Evolutionary conservation across 768 basidiomycete genomes (phyloP).

Genomic region (Rhodosporidiobolus sp.): DNA sequence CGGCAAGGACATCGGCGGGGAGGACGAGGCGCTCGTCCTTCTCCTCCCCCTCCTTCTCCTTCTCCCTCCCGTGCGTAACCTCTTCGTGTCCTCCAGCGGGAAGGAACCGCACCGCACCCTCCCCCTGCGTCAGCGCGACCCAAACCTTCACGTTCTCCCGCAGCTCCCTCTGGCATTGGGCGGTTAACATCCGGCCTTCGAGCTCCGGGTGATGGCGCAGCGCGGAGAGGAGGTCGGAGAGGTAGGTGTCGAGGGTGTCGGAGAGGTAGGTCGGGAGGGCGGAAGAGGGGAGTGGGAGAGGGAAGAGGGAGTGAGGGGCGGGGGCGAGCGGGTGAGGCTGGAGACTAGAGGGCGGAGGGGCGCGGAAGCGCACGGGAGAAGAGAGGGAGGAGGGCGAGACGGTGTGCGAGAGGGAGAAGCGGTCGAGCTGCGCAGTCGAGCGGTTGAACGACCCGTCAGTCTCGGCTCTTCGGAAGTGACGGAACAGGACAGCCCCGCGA

Average conservation of each 20-base stretch:
- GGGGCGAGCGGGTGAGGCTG: neutral
- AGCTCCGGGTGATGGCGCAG: conserved; percentile 17
- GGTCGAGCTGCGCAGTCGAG: conserved; percentile 9
- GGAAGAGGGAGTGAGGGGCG: neutral
- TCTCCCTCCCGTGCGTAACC: neutral
- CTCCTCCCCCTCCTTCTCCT: neutral
- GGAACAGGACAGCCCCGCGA: neutral
- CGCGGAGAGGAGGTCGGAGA: conserved; percentile 18
- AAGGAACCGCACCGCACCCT: neutral
- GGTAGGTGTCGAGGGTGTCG: conserved; percentile 11
- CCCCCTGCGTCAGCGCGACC: neutral
- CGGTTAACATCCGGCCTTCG: conserved; percentile 15
- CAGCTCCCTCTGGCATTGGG: neutral
- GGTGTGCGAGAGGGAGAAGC: conserved; percentile 16
- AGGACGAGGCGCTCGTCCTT: neutral
- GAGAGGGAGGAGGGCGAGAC: neutral
- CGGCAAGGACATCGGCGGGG: conserved; percentile 12
- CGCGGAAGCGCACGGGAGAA: neutral
- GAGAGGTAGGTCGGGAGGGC: conserved; percentile 1
- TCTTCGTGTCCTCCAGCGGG: neutral
- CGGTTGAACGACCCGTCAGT: neutral
- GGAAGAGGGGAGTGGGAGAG: neutral
- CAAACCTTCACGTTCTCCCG: neutral
- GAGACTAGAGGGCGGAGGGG: neutral
- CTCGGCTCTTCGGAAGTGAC: neutral